phyloP scores from a whole-genome alignment of 176 grass and related monocot genomes.

The Lolium rigidum region DNA sequence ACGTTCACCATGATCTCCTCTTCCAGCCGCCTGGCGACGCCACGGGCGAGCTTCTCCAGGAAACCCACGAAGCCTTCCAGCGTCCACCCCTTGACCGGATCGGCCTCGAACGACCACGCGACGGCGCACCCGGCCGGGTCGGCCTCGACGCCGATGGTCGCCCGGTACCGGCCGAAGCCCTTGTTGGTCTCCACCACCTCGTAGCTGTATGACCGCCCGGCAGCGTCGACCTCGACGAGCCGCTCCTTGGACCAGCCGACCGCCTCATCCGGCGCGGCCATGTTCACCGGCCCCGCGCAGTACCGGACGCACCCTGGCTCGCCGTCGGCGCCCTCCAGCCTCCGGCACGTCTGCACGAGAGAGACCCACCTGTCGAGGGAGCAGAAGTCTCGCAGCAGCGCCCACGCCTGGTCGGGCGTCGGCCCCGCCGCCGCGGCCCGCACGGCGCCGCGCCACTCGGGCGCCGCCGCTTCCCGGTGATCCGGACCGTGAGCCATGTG shows the following conservation, averaged over 20 bases:
- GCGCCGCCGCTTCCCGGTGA: neutral
- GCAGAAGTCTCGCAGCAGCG: conserved; percentile 67
- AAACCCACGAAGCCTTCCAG: conserved; percentile 49
- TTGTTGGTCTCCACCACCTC: conserved; percentile 83
- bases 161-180: conserved; percentile 76
- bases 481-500: conserved; percentile 19
- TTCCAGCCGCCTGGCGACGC: conserved; percentile 60
- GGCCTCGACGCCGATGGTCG: conserved; percentile 54
- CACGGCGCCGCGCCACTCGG: conserved; percentile 59
- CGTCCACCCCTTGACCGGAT: conserved; percentile 62
- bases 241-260: conserved; percentile 78
- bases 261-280: conserved; percentile 16
- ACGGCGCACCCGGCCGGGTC: conserved; percentile 9
- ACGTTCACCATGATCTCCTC: conserved; percentile 41
- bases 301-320: conserved; percentile 70
- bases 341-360: conserved; percentile 50
- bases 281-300: conserved; percentile 68
- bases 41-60: conserved; percentile 60
- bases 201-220: conserved; percentile 60
- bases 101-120: conserved; percentile 15
- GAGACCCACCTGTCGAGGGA: conserved; percentile 67
- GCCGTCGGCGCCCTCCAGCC: conserved; percentile 55
- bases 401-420: conserved; percentile 63
- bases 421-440: conserved; percentile 50
- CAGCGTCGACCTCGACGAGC: conserved; percentile 52